These are phyloP conservation scores for Kodamaea arcana DNA, from an alignment of 1,139 yeast species.

Conservation along the genomic window DNA sequence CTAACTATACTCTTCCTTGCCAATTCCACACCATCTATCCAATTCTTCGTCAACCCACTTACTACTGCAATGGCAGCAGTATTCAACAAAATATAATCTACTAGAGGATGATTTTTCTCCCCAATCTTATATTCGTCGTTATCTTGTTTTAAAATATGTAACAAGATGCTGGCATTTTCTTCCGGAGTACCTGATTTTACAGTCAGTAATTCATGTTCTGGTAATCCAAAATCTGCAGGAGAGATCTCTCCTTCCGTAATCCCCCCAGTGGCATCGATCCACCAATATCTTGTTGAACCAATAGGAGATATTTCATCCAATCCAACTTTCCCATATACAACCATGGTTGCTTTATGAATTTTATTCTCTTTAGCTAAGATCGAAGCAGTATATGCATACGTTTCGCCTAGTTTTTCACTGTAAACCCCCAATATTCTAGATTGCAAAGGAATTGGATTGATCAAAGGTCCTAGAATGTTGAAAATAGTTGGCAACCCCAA, in stretches of 20 bases:
- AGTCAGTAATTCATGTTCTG: slow-evolving; percentile 61
- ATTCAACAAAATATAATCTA: slow-evolving; percentile 84
- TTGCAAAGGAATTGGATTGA: slow-evolving; percentile 83
- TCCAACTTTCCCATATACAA: slow-evolving; percentile 89
- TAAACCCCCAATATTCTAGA: slow-evolving; percentile 89
- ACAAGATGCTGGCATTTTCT: slow-evolving; percentile 68
- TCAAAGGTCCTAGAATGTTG: slow-evolving; percentile 86
- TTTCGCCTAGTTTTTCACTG: slow-evolving; percentile 70
- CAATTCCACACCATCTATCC: slow-evolving; percentile 72
- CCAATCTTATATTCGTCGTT: slow-evolving; percentile 32
- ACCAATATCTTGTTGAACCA: slow-evolving; percentile 80
- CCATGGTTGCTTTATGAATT: slow-evolving; percentile 59
- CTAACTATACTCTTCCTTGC: slow-evolving; percentile 66
- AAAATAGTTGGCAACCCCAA: slow-evolving; percentile 90
- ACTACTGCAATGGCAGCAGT: slow-evolving; percentile 83
- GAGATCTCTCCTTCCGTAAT: slow-evolving; percentile 36
- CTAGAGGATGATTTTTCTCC: slow-evolving; percentile 51
- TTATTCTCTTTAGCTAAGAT: slow-evolving; percentile 43
- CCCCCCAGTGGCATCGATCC: slow-evolving; percentile 45
- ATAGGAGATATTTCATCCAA: slow-evolving; percentile 90
- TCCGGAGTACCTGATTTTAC: slow-evolving; percentile 86
- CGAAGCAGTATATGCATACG: slow-evolving; percentile 78
- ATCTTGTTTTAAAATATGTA: slow-evolving; percentile 55
- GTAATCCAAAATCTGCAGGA: slow-evolving; percentile 75
- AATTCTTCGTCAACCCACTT: slow-evolving; percentile 60